These are phyloP conservation scores for Leccinum disarticulatum DNA, from an alignment of 768 basidiomycete species.

Conservation along the genomic window DNA sequence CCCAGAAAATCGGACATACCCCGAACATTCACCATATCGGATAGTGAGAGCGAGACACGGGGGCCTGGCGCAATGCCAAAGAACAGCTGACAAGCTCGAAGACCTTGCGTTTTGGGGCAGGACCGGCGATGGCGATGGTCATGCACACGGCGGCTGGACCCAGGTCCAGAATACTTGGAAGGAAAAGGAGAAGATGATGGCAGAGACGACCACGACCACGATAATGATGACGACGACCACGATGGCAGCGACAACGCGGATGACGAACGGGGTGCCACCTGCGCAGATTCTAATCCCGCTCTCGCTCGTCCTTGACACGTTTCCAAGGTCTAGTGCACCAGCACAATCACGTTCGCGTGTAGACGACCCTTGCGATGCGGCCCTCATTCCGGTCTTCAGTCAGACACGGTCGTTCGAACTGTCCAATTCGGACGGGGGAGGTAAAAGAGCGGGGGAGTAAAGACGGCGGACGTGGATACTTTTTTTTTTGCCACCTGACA, in stretches of 20 bases:
- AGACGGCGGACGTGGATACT: background rate
- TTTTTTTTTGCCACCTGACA: background rate
- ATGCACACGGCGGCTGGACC: background rate
- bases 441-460: background rate
- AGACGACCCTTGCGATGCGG: background rate
- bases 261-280: background rate
- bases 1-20: background rate
- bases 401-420: background rate
- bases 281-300: background rate
- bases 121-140: background rate
- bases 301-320: conserved; percentile 7
- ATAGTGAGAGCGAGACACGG: background rate
- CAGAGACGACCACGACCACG: background rate
- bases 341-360: background rate
- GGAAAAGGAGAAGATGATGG: background rate
- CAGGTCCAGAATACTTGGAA: background rate
- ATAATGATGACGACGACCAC: background rate
- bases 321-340: background rate
- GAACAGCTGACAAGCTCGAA: background rate
- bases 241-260: background rate
- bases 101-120: background rate
- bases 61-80: background rate
- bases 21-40: conserved; percentile 14
- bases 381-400: background rate
- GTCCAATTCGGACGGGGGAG: background rate